Evolutionary conservation across 2,329 filamentous ascomycete genomes (phyloP).

Genomic region (Microsporum ferrugineum): DNA sequence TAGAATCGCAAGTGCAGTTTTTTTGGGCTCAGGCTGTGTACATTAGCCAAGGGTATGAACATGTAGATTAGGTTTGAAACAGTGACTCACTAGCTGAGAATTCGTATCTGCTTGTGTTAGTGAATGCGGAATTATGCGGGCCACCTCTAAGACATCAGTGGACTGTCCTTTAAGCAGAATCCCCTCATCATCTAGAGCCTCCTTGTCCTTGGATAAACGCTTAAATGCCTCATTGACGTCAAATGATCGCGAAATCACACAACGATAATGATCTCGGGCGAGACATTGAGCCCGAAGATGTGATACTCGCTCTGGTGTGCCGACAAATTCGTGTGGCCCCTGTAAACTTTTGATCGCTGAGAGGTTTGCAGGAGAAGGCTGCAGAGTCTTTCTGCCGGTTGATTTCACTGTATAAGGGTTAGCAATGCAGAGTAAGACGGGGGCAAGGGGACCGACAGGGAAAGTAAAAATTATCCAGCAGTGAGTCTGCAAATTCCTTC

Average conservation of each 20-base stretch:
- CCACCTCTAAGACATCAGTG: conserved; percentile 13
- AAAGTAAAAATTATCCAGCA: neutral
- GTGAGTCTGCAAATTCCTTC: neutral
- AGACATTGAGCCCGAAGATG: conserved; percentile 12
- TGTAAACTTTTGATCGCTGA: neutral
- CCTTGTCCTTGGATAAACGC: conserved; percentile 9
- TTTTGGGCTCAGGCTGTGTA: conserved; percentile 18
- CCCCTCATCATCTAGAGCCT: conserved; percentile 15
- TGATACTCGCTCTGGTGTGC: conserved; percentile 13
- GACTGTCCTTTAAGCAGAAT: conserved; percentile 8
- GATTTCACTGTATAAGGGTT: neutral
- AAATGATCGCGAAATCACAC: conserved; percentile 14
- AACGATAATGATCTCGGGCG: conserved; percentile 14
- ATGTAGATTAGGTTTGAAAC: neutral
- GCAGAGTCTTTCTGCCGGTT: neutral
- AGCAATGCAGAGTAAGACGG: neutral
- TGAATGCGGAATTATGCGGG: conserved; percentile 17
- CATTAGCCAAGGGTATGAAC: neutral
- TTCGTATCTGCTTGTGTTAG: conserved; percentile 6
- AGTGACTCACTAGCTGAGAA: neutral
- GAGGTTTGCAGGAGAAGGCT: neutral
- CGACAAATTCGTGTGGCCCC: neutral
- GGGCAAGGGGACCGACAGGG: neutral
- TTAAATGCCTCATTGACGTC: conserved; percentile 12
- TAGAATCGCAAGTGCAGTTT: conserved; percentile 28